Evolutionary conservation across 176 grass and related monocot species (phyloP).

Genomic region (Secale cereale): DNA sequence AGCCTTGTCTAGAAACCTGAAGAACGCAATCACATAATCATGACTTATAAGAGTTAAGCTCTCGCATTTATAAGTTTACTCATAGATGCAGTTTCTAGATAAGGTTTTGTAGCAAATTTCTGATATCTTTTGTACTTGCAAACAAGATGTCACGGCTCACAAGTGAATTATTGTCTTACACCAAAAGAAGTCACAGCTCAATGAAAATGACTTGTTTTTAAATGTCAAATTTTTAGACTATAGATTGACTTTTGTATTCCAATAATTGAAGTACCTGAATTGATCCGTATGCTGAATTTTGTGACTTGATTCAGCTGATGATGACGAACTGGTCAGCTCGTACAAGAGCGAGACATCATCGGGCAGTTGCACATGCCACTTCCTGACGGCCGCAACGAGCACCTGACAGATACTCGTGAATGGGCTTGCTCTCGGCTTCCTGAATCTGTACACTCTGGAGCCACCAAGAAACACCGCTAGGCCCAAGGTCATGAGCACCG

Average conservation of each 20-base stretch:
- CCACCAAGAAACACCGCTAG: constrained; percentile 17
- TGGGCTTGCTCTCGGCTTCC: constrained; percentile 27
- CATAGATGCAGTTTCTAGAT: background rate
- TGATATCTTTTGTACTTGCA: background rate
- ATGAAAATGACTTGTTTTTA: background rate
- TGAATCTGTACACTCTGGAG: constrained; percentile 30
- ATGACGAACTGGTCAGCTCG: background rate
- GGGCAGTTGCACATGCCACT: constrained; percentile 25
- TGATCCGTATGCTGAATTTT: constrained; percentile 21
- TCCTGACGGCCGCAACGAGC: constrained; percentile 38
- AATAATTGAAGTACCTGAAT: constrained; percentile 10
- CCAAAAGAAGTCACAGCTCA: background rate
- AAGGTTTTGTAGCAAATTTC: background rate
- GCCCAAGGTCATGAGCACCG: constrained; percentile 12
- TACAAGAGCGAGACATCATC: constrained; percentile 32
- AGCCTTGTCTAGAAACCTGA: constrained; percentile 8
- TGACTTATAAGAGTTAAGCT: background rate
- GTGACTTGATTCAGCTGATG: background rate
- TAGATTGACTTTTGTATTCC: background rate
- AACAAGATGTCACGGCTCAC: background rate
- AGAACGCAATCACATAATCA: background rate
- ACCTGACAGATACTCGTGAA: constrained; percentile 43
- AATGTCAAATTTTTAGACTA: background rate
- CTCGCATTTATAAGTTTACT: background rate
- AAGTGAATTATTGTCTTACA: background rate